These are phyloP conservation scores for Plasmodium sp. DNA, from an alignment of 169 alveolate species.

Conservation along the genomic window DNA sequence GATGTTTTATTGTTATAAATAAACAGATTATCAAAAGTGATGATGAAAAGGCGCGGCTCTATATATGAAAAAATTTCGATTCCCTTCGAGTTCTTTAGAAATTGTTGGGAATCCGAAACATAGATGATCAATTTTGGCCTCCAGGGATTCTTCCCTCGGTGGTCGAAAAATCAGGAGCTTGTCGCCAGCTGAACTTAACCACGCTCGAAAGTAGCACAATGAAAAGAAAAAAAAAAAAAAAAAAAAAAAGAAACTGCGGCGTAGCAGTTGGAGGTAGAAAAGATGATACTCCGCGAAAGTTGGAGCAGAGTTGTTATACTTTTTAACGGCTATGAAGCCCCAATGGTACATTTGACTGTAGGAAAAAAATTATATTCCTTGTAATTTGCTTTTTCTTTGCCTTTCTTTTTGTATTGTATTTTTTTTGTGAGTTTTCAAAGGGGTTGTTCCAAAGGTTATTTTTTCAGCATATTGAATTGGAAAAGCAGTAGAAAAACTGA, in stretches of 20 bases:
- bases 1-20: conserved; percentile 72
- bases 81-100: conserved; percentile 7
- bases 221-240: not conserved
- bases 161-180: conserved; percentile 25
- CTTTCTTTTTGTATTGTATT: no score
- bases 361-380: no score
- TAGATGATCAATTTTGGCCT: conserved; percentile 27
- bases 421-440: no score
- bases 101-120: conserved; percentile 44
- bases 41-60: conserved; percentile 74
- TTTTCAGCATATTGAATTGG: no score
- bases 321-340: not conserved
- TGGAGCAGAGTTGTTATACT: no score
- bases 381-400: not conserved
- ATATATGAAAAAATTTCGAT: conserved; percentile 24
- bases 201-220: not conserved
- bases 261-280: no score
- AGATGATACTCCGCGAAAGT: not conserved
- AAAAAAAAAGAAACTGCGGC: not conserved
- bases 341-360: not conserved
- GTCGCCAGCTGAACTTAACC: conserved; percentile 73
- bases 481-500: not conserved
- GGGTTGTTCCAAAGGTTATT: no score
- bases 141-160: not conserved
- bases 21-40: conserved; percentile 74